Evolutionary conservation across 495 filamentous ascomycete species (phyloP), one percentile per base, ranked within the genome.

Genomic region (Trichocladium antarcticum): DNA sequence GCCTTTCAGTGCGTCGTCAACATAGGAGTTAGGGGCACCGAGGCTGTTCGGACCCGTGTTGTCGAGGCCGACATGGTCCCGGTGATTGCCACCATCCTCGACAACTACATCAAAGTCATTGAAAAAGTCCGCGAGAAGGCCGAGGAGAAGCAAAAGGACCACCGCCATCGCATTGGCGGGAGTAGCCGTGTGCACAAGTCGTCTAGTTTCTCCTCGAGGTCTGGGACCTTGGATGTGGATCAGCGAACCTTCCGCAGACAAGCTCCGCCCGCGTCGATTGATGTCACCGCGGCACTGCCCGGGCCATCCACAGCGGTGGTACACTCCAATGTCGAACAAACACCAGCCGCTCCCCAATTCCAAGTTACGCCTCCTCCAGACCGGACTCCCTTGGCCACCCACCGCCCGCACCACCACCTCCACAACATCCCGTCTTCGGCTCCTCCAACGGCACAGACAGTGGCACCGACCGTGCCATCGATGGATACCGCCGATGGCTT

Each of bases 21-120:
- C 64, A 96, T 98, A 61, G 92, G 92, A 20, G 92, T 98, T 55
- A 80, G 92, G 47, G 92, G 92, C 47, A 95, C 92, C 5, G 92
- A 98, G 68, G 79, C 73, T 50, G 92, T 98, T 45, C 77, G 92
- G 42, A 96, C 93, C 38, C 76, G 92, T 53, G 90, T 98, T 0
- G 92, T 98, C 19, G 92, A 98, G 69, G 92, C 92, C 53, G 92
- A 98, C 61, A 95, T 98, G 85, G 92, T 98, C 1, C 92, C 92
- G 10, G 93, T 98, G 48, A 95, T 97, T 57, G 92, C 92, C 32
- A 97, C 92, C n/a, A 95, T 98, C 43, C 81, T 98, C 51, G 87
- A 95, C 69, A 97, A 97, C 61, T 97, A 98, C 69, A 87, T 95
- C 70, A 85, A 92, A 63, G 88, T 96, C 49, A 79, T 95, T 47